Base-by-base conservation (phyloP, 192 early-diverging fungal species). In the Coemansia sp. region DNA sequence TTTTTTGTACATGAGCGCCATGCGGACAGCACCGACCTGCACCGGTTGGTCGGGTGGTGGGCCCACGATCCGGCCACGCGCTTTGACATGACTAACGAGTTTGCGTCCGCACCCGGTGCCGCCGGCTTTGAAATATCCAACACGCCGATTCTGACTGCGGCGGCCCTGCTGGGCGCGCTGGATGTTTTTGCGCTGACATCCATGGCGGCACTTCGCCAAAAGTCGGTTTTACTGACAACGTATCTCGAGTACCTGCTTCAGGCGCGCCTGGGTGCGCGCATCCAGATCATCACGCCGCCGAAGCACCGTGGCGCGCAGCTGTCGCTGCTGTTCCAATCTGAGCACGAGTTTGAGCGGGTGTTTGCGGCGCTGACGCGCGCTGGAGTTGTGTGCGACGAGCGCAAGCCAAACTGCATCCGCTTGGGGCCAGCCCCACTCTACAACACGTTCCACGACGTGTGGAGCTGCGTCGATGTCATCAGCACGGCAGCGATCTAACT, bases 21-120 rank as follows among this genome's bases (percentile, higher is more conserved):
- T 56, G 82, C 81, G n/a, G 63, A 73, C 28, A 67, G 80, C 46
- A 61, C 74, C 31, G 64, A 70, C 15, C 73, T 84, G 38, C 79
- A 80, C 11, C 82, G 89, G 23, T 79, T 95, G 26, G 79, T 85
- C 2, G 93, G 93, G 8, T 98, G 96, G 96, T 99, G 94, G 94
- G 89, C 90, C 22, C 87, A 90, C 58, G 84, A 94, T 29, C 85
- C 84, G 52, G 59, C 50, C 20, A 87, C 86, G 8, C 88, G 91
- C 41, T 98, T 98, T 68, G 72, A 88, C 30, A 95, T 98, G 95
- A 70, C 81, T 57, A 84, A 92, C 62, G 75, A 69, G 19, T 94
- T 97, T 63, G 80, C 77, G 34, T 89, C 92, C 1, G 87, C 85
- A 26, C 73, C 80, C 9, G 91, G 90, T 2, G 91, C 96, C 14